These are phyloP conservation scores for Tulasnella sp. DNA, from an alignment of 768 basidiomycete genomes.

Conservation along the genomic window DNA sequence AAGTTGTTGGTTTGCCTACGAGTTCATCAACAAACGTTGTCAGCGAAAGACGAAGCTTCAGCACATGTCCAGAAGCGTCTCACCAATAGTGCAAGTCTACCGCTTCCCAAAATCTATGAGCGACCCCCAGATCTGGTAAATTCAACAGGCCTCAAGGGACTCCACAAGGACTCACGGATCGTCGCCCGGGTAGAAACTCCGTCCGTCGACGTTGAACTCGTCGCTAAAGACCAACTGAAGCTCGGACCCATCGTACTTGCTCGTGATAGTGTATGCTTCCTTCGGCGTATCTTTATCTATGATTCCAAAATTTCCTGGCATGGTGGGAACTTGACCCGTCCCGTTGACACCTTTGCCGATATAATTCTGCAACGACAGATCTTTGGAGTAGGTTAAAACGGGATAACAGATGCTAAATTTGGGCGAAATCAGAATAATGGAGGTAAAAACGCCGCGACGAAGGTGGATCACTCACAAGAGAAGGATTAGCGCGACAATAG, in stretches of 20 bases:
- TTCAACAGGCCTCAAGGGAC: too few species aligned
- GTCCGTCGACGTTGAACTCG: slow-evolving; percentile 77
- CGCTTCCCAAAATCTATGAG: slow-evolving; percentile 67
- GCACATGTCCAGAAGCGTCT: slow-evolving; percentile 33
- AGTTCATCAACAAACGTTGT: not conserved
- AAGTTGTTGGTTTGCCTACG: slow-evolving; percentile 51
- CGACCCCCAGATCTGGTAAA: too few species aligned
- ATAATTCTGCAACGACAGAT: slow-evolving; percentile 35
- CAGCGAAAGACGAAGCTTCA: slow-evolving; percentile 36
- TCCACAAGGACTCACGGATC: slow-evolving; percentile 48
- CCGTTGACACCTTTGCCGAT: slow-evolving; percentile 59
- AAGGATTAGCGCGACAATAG: not conserved
- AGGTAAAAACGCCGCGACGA: too few species aligned
- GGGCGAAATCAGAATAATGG: not conserved
- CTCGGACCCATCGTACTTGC: slow-evolving; percentile 52
- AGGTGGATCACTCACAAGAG: not conserved
- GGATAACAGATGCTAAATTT: slow-evolving; percentile 56
- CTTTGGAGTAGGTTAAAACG: slow-evolving; percentile 53
- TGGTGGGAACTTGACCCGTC: slow-evolving; percentile 77
- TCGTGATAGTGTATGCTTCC: slow-evolving; percentile 47
- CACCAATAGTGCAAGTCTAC: slow-evolving; percentile 51
- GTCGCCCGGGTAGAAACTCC: slow-evolving; percentile 82
- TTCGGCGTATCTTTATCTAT: slow-evolving; percentile 75
- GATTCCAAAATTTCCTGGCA: slow-evolving; percentile 61
- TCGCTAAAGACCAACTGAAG: slow-evolving; percentile 80